These are phyloP conservation scores for Nymphaea colorata DNA, from an alignment of 164 flowering plant genomes.

Conservation along the genomic window DNA sequence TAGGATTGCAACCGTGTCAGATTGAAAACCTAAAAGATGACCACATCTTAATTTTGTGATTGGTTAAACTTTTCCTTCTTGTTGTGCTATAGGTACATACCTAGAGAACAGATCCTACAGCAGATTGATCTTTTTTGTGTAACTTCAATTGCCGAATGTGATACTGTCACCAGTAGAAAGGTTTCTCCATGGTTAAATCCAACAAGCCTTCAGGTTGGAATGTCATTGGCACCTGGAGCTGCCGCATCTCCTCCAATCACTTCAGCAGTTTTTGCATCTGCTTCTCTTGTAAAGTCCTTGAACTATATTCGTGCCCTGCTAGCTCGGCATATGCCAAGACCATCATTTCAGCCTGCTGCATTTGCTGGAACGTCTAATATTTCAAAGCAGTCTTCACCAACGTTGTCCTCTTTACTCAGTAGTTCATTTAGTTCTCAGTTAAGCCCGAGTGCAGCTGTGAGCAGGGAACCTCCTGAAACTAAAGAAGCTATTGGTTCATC, in stretches of 20 bases:
- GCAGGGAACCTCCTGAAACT: constrained; percentile 49
- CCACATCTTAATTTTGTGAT: background rate
- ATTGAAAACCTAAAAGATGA: background rate
- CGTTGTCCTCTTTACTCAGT: constrained; percentile 79
- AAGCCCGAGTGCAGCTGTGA: constrained; percentile 31
- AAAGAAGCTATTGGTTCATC: constrained; percentile 45
- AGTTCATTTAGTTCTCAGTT: constrained; percentile 77
- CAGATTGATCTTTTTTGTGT: constrained; percentile 85
- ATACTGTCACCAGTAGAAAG: constrained; percentile 35
- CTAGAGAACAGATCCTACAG: constrained; percentile 72
- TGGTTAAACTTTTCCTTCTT: background rate
- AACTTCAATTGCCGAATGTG: constrained; percentile 67
- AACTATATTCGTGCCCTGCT: constrained; percentile 83
- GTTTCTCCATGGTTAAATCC: constrained; percentile 50
- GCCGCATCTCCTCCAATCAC: constrained; percentile 38
- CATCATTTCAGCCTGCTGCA: constrained; percentile 71
- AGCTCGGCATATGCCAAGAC: constrained; percentile 61
- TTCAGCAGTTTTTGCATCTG: constrained; percentile 71
- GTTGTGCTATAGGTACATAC: constrained; percentile 61
- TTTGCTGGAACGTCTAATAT: constrained; percentile 68
- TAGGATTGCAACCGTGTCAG: background rate
- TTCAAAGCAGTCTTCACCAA: constrained; percentile 66
- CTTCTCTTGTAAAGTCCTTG: constrained; percentile 67
- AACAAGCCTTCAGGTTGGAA: constrained; percentile 36
- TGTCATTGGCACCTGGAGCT: constrained; percentile 30